Evolutionary conservation across 768 basidiomycete genomes (phyloP), one percentile per base, ranked within the genome.

Genomic region (Lyophyllum decastes): DNA sequence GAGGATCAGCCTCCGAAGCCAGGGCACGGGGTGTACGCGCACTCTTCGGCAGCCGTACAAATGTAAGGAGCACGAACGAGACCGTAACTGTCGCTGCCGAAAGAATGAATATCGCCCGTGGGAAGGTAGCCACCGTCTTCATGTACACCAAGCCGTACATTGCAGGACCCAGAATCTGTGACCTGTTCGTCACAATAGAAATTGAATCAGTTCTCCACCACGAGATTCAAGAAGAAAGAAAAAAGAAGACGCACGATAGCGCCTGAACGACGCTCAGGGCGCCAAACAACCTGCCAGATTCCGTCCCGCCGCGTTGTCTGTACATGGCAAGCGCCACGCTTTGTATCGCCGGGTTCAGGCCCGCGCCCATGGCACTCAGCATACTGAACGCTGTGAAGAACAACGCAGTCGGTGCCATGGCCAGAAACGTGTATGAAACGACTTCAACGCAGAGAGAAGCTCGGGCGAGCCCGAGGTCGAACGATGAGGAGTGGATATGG

Each of bases 281-380:
- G 12, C 92, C 94, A 65, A 94, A 95, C 17, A 97, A 76, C 63
- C 76, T 79, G 2, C 93, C 94, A 12, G 79, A 75, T 65, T 94
- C 89, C 14, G 76, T 77, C 2, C 85, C 82, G 1, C 81, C 82
- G 19, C 76, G 73, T n/a, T 71, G 72, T 26, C 73, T 73, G 59
- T 87, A 90, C 45, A 91, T 66, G 22, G 88, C 82, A 43, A 95
- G 72, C 2, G 92, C 86, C 34, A 93, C 79, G 21, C 88, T 88
- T 55, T 91, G 87, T 8, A 82, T 58, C 1, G 90, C 85, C 9
- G 94, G 92, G 22, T 66, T 68, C 56, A 88, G 83, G 1, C 88
- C 91, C 0, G 77, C 68, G 0, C 85, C 85, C 22, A 93, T 73
- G n/a, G 88, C 76, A 19, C 77, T 73, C 5, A 89, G 12, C 19